Percentiles rank a stretch among this genome's conserved stretches.
phyloP scores from a whole-genome alignment of 306 rosid species.

The Abrus precatorius region DNA sequence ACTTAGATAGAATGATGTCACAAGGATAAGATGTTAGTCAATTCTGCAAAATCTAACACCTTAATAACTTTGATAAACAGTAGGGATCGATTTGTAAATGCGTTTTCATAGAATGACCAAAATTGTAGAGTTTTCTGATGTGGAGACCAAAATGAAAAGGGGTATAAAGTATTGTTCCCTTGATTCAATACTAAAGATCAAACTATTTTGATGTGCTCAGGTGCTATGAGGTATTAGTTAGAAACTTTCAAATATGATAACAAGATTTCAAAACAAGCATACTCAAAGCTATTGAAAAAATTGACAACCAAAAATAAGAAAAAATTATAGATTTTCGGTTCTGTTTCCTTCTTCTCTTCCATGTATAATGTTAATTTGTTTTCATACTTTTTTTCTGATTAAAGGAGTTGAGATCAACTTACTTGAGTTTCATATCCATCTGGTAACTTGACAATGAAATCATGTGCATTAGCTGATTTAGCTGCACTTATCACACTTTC shows the following conservation, averaged over 20 bases:
- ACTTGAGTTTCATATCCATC: slow-evolving; percentile 96
- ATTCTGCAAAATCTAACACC: not conserved
- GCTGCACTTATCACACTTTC: slow-evolving; percentile 77
- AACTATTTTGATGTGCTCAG: slow-evolving; percentile 1
- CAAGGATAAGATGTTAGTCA: not conserved
- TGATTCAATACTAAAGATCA: not conserved
- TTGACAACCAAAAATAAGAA: not conserved
- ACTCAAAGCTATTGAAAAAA: slow-evolving; percentile 9
- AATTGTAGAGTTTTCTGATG: not conserved
- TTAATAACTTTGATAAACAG: not conserved
- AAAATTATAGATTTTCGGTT: not conserved
- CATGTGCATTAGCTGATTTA: slow-evolving; percentile 92
- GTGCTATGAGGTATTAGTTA: not conserved
- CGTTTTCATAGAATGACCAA: not conserved
- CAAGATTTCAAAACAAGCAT: slow-evolving; percentile 7
- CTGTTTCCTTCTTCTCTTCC: slow-evolving; percentile 5
- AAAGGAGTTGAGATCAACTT: slow-evolving; percentile 48
- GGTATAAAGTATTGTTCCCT: slow-evolving; percentile 5
- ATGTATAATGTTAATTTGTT: not conserved
- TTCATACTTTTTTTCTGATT: not conserved
- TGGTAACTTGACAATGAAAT: slow-evolving; percentile 76
- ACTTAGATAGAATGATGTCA: not conserved
- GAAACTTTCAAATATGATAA: slow-evolving; percentile 33
- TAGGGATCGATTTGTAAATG: not conserved
- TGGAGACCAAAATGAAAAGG: not conserved